A percentile compares a stretch with the other conserved stretches of the same genome.
Evolutionary conservation across 148 eudicot species (phyloP).

Genomic region (Heliamphora exappendiculata): DNA sequence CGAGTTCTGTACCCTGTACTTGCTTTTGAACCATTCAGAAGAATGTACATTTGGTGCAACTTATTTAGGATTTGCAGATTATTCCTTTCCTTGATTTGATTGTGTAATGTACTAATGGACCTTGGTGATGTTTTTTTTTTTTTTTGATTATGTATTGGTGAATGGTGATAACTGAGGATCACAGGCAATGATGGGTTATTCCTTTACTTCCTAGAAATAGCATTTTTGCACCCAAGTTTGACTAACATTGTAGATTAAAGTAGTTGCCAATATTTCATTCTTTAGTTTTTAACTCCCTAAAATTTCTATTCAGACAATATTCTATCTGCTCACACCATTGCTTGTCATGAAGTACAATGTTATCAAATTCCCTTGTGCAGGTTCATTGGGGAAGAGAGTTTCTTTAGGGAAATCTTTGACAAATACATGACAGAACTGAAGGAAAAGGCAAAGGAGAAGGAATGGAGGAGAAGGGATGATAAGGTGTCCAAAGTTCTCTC

Average conservation of each 20-base stretch:
- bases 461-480: slow-evolving; percentile 75
- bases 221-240: background rate
- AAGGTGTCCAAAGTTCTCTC: slow-evolving; percentile 40
- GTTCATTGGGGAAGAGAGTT: slow-evolving; percentile 54
- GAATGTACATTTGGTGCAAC: background rate
- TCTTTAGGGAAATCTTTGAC: slow-evolving; percentile 56
- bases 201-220: background rate
- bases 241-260: background rate
- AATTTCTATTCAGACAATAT: background rate
- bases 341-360: background rate
- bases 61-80: background rate
- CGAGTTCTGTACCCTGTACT: background rate
- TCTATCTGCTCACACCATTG: slow-evolving; percentile 8
- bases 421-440: slow-evolving; percentile 53
- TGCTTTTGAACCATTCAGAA: slow-evolving; percentile 1
- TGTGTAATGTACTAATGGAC: background rate
- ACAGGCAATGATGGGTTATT: background rate
- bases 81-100: background rate
- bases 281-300: background rate
- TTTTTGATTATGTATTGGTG: background rate
- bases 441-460: slow-evolving; percentile 71
- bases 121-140: background rate
- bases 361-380: slow-evolving; percentile 30
- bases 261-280: background rate
- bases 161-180: background rate